Evolutionary conservation across 2,329 filamentous ascomycete genomes (phyloP), one percentile per base, ranked within the genome.

Genomic region (Ploettnerulaceae sp.): DNA sequence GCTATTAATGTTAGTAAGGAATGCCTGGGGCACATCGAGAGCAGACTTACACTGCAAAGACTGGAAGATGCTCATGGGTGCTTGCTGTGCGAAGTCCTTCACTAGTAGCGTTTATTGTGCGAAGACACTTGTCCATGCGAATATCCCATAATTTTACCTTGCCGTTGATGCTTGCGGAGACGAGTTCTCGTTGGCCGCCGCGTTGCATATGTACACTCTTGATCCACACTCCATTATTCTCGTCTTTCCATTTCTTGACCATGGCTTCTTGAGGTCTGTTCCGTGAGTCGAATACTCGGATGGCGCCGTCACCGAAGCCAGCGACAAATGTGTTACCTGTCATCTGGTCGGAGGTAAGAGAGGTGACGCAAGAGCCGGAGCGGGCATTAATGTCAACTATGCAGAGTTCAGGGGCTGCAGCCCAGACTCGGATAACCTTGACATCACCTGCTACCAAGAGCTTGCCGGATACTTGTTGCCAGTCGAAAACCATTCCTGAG

Each of bases 131-230:
- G 54, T 93, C 86, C 81, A 89, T 88, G 38, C 93, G 81, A 40
- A 98, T 89, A 66, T 98, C 93, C 93, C 93, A 98, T 12, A 98
- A 74, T 64, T 88, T 90, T 54, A 98, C 86, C 63, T 93, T 93
- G 51, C 93, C 93, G 61, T 95, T 93, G 36, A 89, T 81, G 63
- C 89, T 94, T 15, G 89, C 93, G 33, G 85, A 91, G 43, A 98
- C 75, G 32, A 98, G 76, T 67, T 98, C 93, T 48, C 93, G 78
- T 66, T 95, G 82, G 2, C 93, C 93, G 51, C 93, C 93, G 33
- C 93, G 86, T 68, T 98, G 93, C 80, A 98, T 89, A 64, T 97
- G 93, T 11, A 95, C 89, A 57, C 88, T 93, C 60, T 89, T 90
- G 66, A 98, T 84, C 93, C 93, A 98, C 59, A 94, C 88, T 51